Evolutionary conservation across 257 asterid species (phyloP).

Genomic region (Plantago ovata): DNA sequence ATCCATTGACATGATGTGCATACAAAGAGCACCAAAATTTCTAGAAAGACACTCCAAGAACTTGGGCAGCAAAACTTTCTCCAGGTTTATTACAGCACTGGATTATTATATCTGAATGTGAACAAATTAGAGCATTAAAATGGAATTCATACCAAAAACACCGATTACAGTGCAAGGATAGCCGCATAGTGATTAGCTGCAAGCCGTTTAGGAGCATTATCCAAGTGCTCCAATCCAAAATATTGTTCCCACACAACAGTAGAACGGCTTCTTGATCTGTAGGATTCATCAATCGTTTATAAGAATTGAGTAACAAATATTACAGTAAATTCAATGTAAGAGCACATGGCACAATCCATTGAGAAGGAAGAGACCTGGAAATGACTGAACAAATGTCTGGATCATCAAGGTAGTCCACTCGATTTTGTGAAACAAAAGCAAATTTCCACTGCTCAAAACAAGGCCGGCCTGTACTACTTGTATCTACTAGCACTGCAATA

Average conservation of each 20-base stretch:
- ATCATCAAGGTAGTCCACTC: slow-evolving; percentile 53
- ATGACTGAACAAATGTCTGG: slow-evolving; percentile 43
- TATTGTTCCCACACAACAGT: slow-evolving; percentile 51
- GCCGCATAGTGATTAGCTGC: slow-evolving; percentile 50
- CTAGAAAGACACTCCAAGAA: no score
- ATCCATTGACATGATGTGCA: no score
- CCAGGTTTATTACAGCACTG: background rate
- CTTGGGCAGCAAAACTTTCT: no score
- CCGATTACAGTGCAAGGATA: slow-evolving; percentile 12
- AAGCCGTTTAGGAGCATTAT: slow-evolving; percentile 40
- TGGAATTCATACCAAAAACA: slow-evolving; percentile 4
- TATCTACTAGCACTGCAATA: no score
- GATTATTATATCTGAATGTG: background rate
- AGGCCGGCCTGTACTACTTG: no score
- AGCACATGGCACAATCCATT: background rate
- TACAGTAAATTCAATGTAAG: background rate
- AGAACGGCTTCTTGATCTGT: slow-evolving; percentile 40
- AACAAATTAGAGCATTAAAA: slow-evolving; percentile 2
- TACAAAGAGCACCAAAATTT: no score
- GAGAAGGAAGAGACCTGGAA: slow-evolving; percentile 44
- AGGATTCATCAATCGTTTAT: slow-evolving; percentile 6
- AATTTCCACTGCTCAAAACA: slow-evolving; percentile 55
- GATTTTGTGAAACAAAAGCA: slow-evolving; percentile 46
- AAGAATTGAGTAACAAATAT: background rate
- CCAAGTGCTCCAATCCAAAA: slow-evolving; percentile 59